phyloP scores from a whole-genome alignment of 257 asterid species.

The Leonotis leonurus region DNA sequence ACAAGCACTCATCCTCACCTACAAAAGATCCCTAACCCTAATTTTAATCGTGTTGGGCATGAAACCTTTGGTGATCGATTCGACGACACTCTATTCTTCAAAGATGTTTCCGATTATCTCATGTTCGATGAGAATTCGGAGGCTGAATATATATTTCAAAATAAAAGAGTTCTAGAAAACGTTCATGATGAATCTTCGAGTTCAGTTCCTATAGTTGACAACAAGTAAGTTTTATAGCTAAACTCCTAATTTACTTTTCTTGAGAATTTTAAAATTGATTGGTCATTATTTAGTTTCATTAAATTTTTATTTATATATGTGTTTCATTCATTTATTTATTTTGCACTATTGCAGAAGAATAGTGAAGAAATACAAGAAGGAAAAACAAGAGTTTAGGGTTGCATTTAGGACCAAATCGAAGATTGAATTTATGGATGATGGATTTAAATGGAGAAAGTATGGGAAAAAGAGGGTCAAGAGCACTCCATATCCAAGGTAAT shows the following conservation, averaged over 20 bases:
- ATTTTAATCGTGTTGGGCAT: not conserved
- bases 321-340: not conserved
- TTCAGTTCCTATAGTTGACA: not conserved
- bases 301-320: not conserved
- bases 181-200: not conserved
- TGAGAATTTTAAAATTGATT: too few relatives aligned
- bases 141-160: not conserved
- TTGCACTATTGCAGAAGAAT: not conserved
- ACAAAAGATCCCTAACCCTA: constrained; percentile 1
- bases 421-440: constrained; percentile 49
- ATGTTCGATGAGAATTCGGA: constrained; percentile 2
- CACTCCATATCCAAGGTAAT: constrained; percentile 53
- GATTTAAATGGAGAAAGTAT: constrained; percentile 61
- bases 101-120: constrained; percentile 3
- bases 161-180: not conserved
- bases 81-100: not conserved
- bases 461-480: constrained; percentile 54
- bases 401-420: constrained; percentile 35
- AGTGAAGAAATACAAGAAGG: constrained; percentile 10
- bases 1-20: not conserved
- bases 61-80: not conserved
- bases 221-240: constrained; percentile 17
- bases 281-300: not conserved
- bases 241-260: too few relatives aligned
- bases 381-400: constrained; percentile 12